phyloP scores from a whole-genome alignment of 805 yeast genomes.

The Ogataea angusta region DNA sequence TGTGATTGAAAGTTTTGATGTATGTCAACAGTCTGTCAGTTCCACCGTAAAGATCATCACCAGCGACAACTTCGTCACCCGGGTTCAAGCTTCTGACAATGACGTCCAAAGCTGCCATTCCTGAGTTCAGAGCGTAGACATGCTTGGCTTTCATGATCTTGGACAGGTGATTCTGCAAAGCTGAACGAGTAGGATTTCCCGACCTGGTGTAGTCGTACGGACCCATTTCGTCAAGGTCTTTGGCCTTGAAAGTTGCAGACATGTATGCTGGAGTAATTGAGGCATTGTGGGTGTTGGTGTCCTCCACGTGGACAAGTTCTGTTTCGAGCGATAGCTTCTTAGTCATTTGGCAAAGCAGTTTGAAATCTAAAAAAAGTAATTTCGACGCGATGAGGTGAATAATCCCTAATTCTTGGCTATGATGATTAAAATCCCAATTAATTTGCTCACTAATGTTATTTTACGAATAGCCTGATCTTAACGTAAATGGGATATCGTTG shows the following conservation, averaged over 20 bases:
- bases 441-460: no score
- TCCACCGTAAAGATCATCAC: constrained; percentile 94
- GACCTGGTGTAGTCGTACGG: constrained; percentile 85
- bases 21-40: constrained; percentile 81
- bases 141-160: constrained; percentile 75
- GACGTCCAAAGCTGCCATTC: constrained; percentile 91
- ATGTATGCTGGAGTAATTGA: constrained; percentile 88
- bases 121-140: constrained; percentile 80
- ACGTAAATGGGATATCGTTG: no score
- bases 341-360: constrained; percentile 6
- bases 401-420: no score
- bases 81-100: constrained; percentile 71
- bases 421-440: no score
- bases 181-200: constrained; percentile 90
- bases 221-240: constrained; percentile 68
- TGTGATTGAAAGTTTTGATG: constrained; percentile 57
- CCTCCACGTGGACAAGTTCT: constrained; percentile 59
- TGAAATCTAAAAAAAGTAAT: neutral
- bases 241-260: constrained; percentile 91
- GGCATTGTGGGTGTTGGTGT: constrained; percentile 70
- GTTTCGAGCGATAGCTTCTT: constrained; percentile 57
- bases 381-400: no score
- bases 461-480: no score
- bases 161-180: constrained; percentile 72
- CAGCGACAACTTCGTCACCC: constrained; percentile 90